Conservation (phyloP, 345 rosid species). For the Sisymbrium altissimum region DNA sequence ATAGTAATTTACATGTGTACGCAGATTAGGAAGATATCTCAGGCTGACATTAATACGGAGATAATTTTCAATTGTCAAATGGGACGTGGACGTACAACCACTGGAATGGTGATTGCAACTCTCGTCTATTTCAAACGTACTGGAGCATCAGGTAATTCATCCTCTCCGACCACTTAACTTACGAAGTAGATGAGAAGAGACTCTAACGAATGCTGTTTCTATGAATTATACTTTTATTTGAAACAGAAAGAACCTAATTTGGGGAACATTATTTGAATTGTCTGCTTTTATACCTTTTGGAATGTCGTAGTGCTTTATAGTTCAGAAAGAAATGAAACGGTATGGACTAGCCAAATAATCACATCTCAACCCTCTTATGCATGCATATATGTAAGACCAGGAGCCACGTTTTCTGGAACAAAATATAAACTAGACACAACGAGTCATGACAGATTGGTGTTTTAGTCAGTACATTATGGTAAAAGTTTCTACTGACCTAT, state of each 20-base stretch:
- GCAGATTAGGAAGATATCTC: slow-evolving; percentile 87
- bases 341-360: neutral
- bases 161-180: slow-evolving; percentile 21
- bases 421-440: neutral
- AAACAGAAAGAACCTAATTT: neutral
- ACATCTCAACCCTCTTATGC: slow-evolving; percentile 5
- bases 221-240: neutral
- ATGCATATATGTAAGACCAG: too few relatives aligned
- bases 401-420: neutral
- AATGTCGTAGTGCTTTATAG: neutral
- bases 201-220: neutral
- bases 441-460: neutral
- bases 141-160: slow-evolving; percentile 74
- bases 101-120: slow-evolving; percentile 99
- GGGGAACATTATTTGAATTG: neutral
- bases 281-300: neutral
- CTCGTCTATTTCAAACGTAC: slow-evolving; percentile 83
- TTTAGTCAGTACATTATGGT: slow-evolving; percentile 1
- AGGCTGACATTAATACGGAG: slow-evolving; percentile 63
- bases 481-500: slow-evolving; percentile 11
- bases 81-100: slow-evolving; percentile 99
- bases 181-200: slow-evolving; percentile 4
- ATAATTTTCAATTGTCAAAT: slow-evolving; percentile 95
- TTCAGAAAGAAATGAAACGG: slow-evolving; percentile 10
- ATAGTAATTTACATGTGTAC: slow-evolving; percentile 6